Conservation (phyloP, 2,329 filamentous ascomycete genomes). For the Escovopsis sp. region DNA sequence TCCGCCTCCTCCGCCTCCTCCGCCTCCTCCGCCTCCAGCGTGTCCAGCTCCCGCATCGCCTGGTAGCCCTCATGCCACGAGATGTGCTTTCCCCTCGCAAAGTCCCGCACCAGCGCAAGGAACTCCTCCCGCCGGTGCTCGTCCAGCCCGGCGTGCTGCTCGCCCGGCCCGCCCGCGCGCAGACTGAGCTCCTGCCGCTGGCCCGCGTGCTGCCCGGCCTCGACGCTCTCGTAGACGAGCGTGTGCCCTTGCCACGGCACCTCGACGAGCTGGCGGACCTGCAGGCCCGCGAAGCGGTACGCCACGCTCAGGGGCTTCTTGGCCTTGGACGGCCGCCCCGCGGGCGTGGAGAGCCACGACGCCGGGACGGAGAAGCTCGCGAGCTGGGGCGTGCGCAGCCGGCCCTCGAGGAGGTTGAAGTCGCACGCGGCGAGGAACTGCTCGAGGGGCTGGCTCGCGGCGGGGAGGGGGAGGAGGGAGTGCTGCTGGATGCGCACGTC, state of each 20-base stretch:
- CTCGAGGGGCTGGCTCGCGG: conserved; percentile 21
- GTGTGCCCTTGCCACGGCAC: conserved; percentile 27
- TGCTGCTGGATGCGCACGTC: conserved; percentile 30
- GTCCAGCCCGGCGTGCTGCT: neutral
- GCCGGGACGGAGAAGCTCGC: conserved; percentile 16
- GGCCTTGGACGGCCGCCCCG: neutral
- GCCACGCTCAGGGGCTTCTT: conserved; percentile 8
- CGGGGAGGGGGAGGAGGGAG: conserved; percentile 22
- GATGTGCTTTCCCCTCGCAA: conserved; percentile 17
- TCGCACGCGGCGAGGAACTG: conserved; percentile 29
- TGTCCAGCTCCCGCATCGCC: conserved; percentile 12
- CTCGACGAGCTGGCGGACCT: conserved; percentile 32
- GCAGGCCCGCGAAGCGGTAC: conserved; percentile 33
- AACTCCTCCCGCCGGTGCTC: conserved; percentile 8
- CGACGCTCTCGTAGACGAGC: conserved; percentile 35
- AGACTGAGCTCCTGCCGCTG: conserved; percentile 35
- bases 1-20: neutral
- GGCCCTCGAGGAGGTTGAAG: conserved; percentile 28
- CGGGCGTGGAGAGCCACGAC: conserved; percentile 6
- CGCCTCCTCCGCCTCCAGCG: neutral
- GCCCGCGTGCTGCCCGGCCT: conserved; percentile 35
- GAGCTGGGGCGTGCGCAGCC: conserved; percentile 23
- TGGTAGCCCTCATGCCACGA: conserved; percentile 20
- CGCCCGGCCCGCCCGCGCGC: conserved; percentile 4
- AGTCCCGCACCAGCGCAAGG: conserved; percentile 13